Evolutionary conservation across 176 grass and related monocot genomes (phyloP).

Genomic region (Lolium multiflorum): DNA sequence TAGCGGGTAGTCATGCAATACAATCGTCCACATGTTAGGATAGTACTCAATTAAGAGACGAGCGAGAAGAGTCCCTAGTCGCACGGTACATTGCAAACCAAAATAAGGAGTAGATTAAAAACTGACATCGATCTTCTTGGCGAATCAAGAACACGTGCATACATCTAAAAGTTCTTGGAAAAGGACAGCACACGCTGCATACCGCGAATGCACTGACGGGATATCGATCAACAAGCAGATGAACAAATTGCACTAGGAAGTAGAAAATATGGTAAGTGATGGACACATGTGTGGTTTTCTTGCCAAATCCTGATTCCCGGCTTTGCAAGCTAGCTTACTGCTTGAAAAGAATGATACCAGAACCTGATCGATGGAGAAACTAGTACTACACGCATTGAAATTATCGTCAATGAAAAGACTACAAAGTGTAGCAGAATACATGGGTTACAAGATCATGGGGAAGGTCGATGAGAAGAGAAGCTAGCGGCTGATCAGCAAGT

Average conservation of each 20-base stretch:
- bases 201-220: not conserved
- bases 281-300: not conserved
- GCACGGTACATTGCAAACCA: constrained; percentile 30
- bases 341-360: not conserved
- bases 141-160: not conserved
- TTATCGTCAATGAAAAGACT: not conserved
- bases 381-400: not conserved
- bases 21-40: not conserved
- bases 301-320: not conserved
- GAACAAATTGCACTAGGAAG: not conserved
- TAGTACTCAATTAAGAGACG: constrained; percentile 18
- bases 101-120: not conserved
- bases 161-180: not conserved
- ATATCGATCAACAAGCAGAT: not conserved
- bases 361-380: not conserved
- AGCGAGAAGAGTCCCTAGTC: not conserved
- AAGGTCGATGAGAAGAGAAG: not conserved
- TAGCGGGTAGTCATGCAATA: not conserved
- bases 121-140: not conserved
- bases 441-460: not conserved
- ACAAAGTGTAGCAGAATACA: not conserved
- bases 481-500: not conserved
- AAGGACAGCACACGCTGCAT: not conserved
- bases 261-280: not conserved
- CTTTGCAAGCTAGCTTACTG: not conserved